These are phyloP conservation scores for Monosporascus sp. DNA, from an alignment of 2,329 filamentous ascomycete species.

Conservation along the genomic window DNA sequence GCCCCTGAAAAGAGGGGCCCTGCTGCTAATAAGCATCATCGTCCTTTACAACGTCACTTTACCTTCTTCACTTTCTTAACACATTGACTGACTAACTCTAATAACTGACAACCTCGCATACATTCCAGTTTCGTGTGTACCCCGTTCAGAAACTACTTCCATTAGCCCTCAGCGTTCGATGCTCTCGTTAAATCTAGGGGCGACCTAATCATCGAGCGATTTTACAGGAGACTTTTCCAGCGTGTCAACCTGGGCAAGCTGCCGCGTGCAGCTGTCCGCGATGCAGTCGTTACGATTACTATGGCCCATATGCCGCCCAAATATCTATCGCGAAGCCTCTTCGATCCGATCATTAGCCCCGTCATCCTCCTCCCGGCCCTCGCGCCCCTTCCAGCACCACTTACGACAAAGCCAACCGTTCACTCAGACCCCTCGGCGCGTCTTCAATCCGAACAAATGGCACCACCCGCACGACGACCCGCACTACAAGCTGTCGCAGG, in stretches of 20 bases:
- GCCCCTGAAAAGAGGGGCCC: no score
- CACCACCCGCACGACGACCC: slow-evolving; percentile 14
- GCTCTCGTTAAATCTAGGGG: no score
- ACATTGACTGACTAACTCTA: no score
- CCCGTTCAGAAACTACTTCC: no score
- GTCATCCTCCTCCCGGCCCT: not conserved
- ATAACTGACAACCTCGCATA: no score
- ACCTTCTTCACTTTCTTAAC: no score
- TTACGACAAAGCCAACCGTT: slow-evolving; percentile 6
- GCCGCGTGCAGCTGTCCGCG: not conserved
- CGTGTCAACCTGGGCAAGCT: not conserved
- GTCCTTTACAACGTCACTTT: no score
- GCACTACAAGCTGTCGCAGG: slow-evolving; percentile 13
- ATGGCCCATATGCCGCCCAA: slow-evolving; percentile 6
- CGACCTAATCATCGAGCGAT: no score
- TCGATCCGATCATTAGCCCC: not conserved
- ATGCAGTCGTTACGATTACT: slow-evolving; percentile 16
- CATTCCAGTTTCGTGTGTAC: no score
- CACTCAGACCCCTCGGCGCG: slow-evolving; percentile 10
- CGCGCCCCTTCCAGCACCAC: slow-evolving; percentile 1
- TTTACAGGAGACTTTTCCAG: no score
- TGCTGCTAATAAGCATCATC: no score
- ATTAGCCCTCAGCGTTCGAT: no score
- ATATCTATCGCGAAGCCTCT: not conserved
- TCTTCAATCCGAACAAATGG: slow-evolving; percentile 16